Conservation (phyloP, 176 grass and related monocot species). For the Carex littledalei region DNA sequence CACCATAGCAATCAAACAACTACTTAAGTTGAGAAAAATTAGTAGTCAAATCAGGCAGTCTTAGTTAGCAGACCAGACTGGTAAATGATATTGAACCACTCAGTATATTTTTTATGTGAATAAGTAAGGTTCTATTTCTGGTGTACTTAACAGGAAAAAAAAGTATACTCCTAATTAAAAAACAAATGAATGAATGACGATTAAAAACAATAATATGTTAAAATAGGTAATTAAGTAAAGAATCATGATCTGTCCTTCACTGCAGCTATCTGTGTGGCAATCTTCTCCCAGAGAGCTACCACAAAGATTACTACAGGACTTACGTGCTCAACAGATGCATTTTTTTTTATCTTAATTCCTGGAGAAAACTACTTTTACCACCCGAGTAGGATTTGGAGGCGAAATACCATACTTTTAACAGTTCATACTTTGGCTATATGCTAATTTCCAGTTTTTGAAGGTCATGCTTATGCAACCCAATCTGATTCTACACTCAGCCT, state of each 20-base stretch:
- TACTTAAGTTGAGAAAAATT: not conserved
- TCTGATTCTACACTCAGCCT: not conserved
- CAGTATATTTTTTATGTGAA: not conserved
- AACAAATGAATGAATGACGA: not conserved
- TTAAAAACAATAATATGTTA: not conserved
- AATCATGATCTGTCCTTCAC: slow-evolving; percentile 1
- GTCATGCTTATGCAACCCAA: not conserved
- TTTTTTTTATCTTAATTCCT: slow-evolving; percentile 4
- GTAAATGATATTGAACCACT: not conserved
- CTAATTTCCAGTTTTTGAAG: not conserved
- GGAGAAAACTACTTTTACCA: not conserved
- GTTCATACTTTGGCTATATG: not conserved
- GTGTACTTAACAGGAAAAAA: not conserved
- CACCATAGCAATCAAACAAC: not conserved
- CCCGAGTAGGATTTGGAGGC: no score
- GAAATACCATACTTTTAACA: not conserved
- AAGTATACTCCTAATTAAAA: not conserved
- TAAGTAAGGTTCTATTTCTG: not conserved
- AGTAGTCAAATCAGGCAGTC: not conserved
- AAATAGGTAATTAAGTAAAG: not conserved
- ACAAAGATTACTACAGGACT: not conserved
- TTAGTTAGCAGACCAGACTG: not conserved
- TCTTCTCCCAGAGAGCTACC: not conserved
- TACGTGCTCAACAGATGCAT: not conserved
- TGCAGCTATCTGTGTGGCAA: not conserved